Base-by-base conservation (phyloP, 106 monocot genomes). In the Posidonia australis region DNA sequence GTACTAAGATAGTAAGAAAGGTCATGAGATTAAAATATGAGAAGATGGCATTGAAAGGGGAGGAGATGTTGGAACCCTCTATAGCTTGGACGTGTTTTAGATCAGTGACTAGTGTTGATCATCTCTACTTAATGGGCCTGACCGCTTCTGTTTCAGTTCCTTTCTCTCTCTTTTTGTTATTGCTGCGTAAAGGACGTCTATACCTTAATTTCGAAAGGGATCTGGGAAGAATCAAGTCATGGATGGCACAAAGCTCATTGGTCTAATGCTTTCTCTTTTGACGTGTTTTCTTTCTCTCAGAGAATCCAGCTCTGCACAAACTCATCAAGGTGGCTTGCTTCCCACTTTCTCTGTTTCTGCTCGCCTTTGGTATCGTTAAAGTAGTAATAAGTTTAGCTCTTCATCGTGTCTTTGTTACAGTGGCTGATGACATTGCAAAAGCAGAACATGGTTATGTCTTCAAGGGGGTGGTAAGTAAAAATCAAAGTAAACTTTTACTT, bases 11-110 rank as follows among this genome's bases (percentile, higher is more conserved):
- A 26, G 13, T 55, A 21, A 23, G 54, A 55, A 55, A 23, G 12
- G 12, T 24, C 24, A 23, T 55, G 24, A 45, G 13, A 16, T 46
- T 5, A 48, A 48, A 65, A 27, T 53, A 30, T 16, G 59, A 49
- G 5, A 67, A 18, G n/a, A 22, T 52, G 67, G n/a, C n/a, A n/a
- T n/a, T 43, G 30, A 22, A 20, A 23, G 29, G 20, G 22, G 23
- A 45, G 44, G 44, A 44, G 63, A 45, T 25, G 19, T 58, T 68
- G 70, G 75, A 60, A 65, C 47, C 58, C 49, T 11, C 1, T 25
- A 10, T 77, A 77, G 71, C 78, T 73, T 63, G 69, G 78, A 81
- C 68, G 30, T 72, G 55, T 42, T 55, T 10, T 10, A 28, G 17
- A 27, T 14, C 2, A 20, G 27, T 26, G 58, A 11, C 23, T 13